Base-by-base conservation (phyloP, 495 filamentous ascomycete genomes). In the Penicillium silybi region DNA sequence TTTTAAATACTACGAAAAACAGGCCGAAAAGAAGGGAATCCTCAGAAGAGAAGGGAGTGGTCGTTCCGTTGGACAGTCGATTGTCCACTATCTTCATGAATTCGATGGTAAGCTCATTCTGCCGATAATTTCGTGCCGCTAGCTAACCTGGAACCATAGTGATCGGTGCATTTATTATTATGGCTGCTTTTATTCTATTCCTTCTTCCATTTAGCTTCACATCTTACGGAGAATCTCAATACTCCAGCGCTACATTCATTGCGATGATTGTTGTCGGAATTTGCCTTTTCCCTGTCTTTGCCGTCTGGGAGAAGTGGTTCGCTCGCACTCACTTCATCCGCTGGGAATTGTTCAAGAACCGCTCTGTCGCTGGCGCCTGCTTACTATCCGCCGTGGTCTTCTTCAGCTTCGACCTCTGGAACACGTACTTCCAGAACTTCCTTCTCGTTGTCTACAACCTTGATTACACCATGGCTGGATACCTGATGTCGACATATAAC, bases 361-460 rank as follows among this genome's bases (percentile, higher is more conserved):
- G 82, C 15, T 88, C 85, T 26, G 79, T 89, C 25, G 57, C 87
- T 0, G 83, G 83, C n/a, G 82, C 85, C 6, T 85, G 79, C 42
- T 45, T 81, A 17, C 67, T 85, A 4, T 68, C 81, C 7, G 71
- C 68, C 8, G 60, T 69, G 4, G 56, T 87, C 3, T 85, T 83
- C 58, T 67, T 89, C 66, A 80, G 76, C 20, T 87, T 80, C 66
- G 81, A 80, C 63, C 79, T 77, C 53, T 89, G 85, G 85, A 78
- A 86, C 54, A 71, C 71, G 40, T 86, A 82, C 69, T 88, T 86
- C 71, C 74, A 71, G 59, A 87, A 84, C 46, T 89, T 83, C 66
- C 69, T 87, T n/a, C 80, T 86, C 69, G 84, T 88, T 6, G 86
- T 89, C 46, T 79, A 84, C 61, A 65, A 72, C 34, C 73, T 89